Base-by-base conservation (phyloP, 2,329 filamentous ascomycete genomes). In the Catunica adiposa region DNA sequence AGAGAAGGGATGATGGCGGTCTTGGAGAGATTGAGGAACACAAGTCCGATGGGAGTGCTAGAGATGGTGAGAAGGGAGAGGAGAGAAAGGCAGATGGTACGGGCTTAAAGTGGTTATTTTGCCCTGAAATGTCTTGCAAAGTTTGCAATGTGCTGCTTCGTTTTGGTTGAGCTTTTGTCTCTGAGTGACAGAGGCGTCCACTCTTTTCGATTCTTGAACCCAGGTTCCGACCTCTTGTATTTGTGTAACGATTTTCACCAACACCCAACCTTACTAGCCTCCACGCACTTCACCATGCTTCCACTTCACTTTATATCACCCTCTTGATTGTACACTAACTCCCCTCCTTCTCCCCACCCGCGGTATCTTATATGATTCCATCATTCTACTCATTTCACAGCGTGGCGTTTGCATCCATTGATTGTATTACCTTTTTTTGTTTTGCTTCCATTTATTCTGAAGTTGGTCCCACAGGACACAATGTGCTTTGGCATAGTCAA, bases 1-100 rank as follows among this genome's bases (percentile, higher is more conserved):
- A 80, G 84, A 52, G 84, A 89, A 66, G 86, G 86, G 51, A 90
- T 92, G 86, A 81, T 79, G 56, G 79, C 89, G 38, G 86, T 92
- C 7, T 73, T 92, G 22, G 84, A 89, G 67, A 74, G 86, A 51
- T 69, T 81, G 54, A 73, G 78, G 51, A 76, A 77, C 65, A 77
- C 73, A 42, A 75, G 77, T 29, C 72, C 79, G 56, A 75, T 79
- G 56, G 74, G 75, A 40, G 76, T 80, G 29, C 66, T 81, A 34
- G 78, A 81, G 64, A 71, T 76, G 52, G 68, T 77, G 61, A 71
- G 76, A 44, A 64, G 69, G 46, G 70, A 73, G 59, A 69, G 70
- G 55, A 51, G 54, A 7, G 55, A 55, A 38, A 42, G 44, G n/a
- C 46, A 25, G 46, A 5, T 46, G 23, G 53, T 48, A 17, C 22